Evolutionary conservation across 495 filamentous ascomycete genomes (phyloP), one percentile per base, ranked within the genome.

Genomic region (Annulohypoxylon maeteangense): DNA sequence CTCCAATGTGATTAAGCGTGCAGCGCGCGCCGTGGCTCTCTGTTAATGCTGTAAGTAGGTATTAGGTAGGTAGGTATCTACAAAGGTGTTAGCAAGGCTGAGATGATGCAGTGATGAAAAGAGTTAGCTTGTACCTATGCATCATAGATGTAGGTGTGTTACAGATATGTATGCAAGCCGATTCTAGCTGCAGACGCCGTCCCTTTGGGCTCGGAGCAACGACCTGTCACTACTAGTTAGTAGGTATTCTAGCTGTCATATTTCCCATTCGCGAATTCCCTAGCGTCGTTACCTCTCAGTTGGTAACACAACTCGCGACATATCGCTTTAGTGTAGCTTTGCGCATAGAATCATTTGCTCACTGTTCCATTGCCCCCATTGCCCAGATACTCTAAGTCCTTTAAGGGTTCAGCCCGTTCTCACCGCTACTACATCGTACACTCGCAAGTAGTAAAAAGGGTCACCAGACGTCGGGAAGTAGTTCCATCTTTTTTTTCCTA

Each of bases 151-250:
- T 59, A 44, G 70, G 70, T 68, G 70, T 73, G 65, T 68, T 73
- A 62, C 70, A 73, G 70, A 65, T 64, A 73, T 68, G 70, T 64
- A 73, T 72, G 70, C 70, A 72, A 18, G 65, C 34, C 65, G 60
- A 61, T 64, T 58, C 64, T 72, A 72, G 65, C 65, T 72, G 70
- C 70, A 72, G 64, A 51, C 40, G 58, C 27, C 51, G 57, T 71
- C 40, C 68, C 50, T 50, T 36, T 66, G 68, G 57, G 51, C 40
- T 58, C 32, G 42, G 50, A 62, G 40, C 55, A n/a, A 65, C 45
- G 29, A 70, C 25, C 27, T 59, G 22, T 67, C n/a, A 22, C 31
- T 8, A 22, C 44, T 51, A n/a, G 45, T 29, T 12, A 40, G 14
- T 51, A 54, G 22, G n/a, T 48, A 36, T 65, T 55, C 65, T 23